phyloP scores from a whole-genome alignment of 768 basidiomycete genomes.

The Serendipita sp. region DNA sequence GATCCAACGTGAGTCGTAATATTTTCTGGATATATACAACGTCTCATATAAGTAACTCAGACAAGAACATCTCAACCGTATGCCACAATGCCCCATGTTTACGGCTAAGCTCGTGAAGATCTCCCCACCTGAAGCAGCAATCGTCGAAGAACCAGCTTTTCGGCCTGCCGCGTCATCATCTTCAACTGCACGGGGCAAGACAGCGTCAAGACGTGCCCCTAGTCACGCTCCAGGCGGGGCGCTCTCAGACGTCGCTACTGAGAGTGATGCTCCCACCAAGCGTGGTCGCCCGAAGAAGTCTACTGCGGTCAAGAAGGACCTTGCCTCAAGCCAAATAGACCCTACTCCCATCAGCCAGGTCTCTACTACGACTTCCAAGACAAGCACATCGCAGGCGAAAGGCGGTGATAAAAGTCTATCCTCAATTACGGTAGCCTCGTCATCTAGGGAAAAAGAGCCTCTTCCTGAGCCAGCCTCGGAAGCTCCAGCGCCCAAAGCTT shows the following conservation, averaged over 20 bases:
- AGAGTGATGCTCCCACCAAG: constrained; percentile 1
- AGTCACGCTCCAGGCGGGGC: background rate
- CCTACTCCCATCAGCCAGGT: background rate
- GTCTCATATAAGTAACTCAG: background rate
- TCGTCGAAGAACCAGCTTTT: background rate
- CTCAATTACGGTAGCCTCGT: background rate
- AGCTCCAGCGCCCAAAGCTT: background rate
- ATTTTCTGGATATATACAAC: no score
- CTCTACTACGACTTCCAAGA: background rate
- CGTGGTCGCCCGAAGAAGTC: background rate
- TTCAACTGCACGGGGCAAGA: background rate
- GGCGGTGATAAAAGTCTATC: background rate
- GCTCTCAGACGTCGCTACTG: background rate
- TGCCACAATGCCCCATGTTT: background rate
- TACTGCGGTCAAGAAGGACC: background rate
- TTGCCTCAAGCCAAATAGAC: background rate
- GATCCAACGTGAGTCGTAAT: constrained; percentile 58
- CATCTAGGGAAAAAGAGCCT: background rate
- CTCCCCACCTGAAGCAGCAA: background rate
- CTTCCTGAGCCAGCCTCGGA: background rate
- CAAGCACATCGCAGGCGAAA: background rate
- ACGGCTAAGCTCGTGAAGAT: background rate
- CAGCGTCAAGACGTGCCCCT: no score
- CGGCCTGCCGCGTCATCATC: background rate
- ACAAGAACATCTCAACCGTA: background rate